These are phyloP conservation scores for Ophioceras dolichostomum DNA, from an alignment of 2,329 filamentous ascomycete genomes.

Conservation along the genomic window DNA sequence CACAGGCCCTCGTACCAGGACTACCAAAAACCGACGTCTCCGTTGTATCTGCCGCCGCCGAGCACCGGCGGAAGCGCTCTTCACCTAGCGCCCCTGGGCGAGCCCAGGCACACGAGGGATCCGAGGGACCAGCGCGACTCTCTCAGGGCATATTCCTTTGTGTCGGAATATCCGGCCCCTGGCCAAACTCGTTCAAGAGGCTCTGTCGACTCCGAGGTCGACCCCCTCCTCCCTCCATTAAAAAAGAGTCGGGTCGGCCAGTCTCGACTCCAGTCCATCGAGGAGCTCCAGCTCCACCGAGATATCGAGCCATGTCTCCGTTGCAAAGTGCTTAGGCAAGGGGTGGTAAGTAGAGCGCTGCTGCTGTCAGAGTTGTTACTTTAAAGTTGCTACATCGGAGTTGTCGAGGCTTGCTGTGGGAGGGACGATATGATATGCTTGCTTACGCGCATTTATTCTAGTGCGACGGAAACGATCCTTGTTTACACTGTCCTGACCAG, in stretches of 20 bases:
- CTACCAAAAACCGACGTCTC: constrained; percentile 21
- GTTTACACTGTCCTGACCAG: constrained; percentile 30
- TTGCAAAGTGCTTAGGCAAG: constrained; percentile 32
- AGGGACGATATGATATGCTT: constrained; percentile 10
- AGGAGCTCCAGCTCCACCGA: constrained; percentile 37
- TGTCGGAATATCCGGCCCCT: constrained; percentile 23
- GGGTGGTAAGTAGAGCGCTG: too few species aligned
- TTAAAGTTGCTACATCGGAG: too few species aligned
- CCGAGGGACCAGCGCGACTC: constrained; percentile 27
- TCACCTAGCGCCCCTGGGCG: constrained; percentile 22
- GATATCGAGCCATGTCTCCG: constrained; percentile 36
- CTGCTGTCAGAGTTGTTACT: too few species aligned
- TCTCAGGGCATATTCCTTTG: constrained; percentile 25
- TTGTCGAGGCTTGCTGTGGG: too few species aligned
- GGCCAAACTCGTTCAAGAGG: too few species aligned
- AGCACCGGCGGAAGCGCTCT: constrained; percentile 7
- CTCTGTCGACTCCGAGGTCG: constrained; percentile 33
- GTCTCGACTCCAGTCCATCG: constrained; percentile 42
- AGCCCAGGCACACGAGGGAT: constrained; percentile 12
- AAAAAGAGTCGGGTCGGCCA: constrained; percentile 40
- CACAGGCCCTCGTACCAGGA: constrained; percentile 17
- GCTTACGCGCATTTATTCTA: constrained; percentile 15
- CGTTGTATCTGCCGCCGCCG: constrained; percentile 26
- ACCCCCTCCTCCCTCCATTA: constrained; percentile 40
- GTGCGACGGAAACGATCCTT: constrained; percentile 40